Conservation (phyloP, 768 basidiomycete genomes). For the Mycena amicta region DNA sequence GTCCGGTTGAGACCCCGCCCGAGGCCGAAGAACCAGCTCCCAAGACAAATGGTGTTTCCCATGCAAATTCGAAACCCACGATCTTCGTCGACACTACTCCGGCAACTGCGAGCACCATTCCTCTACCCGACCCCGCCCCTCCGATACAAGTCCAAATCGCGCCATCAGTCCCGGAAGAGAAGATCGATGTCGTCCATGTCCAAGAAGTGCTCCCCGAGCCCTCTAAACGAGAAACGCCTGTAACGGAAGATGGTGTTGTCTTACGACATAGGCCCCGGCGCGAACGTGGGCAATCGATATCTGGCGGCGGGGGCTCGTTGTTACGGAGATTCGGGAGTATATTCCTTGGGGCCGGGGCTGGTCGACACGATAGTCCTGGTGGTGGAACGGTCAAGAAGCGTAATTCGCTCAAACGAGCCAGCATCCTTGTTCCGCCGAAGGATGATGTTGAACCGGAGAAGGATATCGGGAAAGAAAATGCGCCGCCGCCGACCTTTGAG, state of each 20-base stretch:
- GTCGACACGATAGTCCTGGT: constrained; percentile 44
- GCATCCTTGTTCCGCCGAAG: constrained; percentile 46
- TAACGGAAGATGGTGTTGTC: background rate
- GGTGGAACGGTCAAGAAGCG: constrained; percentile 27
- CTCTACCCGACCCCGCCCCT: background rate
- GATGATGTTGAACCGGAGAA: constrained; percentile 22
- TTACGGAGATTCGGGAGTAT: constrained; percentile 78
- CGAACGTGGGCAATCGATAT: constrained; percentile 25
- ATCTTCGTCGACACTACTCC: constrained; percentile 1
- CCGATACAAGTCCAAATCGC: background rate
- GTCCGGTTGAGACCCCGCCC: background rate
- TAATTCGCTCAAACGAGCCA: constrained; percentile 42
- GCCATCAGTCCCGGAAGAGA: background rate
- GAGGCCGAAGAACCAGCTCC: background rate
- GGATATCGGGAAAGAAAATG: background rate
- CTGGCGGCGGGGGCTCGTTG: constrained; percentile 70
- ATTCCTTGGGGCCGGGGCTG: constrained; percentile 45
- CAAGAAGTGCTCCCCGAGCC: background rate
- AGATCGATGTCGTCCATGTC: background rate
- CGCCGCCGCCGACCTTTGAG: background rate
- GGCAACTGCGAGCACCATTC: background rate
- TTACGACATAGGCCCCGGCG: background rate
- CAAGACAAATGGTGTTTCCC: background rate
- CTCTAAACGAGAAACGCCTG: background rate
- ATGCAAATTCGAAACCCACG: background rate